Base-by-base conservation (phyloP, 768 basidiomycete species). In the Trametes maxima region DNA sequence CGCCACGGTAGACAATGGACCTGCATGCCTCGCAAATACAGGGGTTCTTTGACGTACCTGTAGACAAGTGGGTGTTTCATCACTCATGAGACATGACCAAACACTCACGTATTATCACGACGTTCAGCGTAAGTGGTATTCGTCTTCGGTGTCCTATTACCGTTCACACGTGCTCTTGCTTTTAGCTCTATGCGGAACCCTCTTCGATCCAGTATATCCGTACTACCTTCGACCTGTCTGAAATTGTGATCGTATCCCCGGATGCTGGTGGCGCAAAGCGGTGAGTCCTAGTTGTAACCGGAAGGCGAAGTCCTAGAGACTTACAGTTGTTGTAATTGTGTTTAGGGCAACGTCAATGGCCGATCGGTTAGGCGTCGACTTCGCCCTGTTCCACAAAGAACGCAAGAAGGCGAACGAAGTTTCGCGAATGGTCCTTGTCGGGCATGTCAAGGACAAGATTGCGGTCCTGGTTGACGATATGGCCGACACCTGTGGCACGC, bases 381-480 rank as follows among this genome's bases (percentile, higher is more conserved):
- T 99, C 78, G 97, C 97, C 24, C 80, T 99, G 56, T 98, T 98
- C 82, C 97, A 99, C 85, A 95, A 98, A 73, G 97, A 99, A 80
- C 90, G 96, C 62, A 95, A 95, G 80, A 95, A 93, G 77, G 93
- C 93, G 33, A 96, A 95, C 74, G 90, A 94, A 64, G 93, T 96
- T 7, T 94, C 93, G 62, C 86, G 94, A 57, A 95, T 95, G 94
- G 85, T 95, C 57, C 86, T 99, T 53, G 96, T 99, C 46, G 97
- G 97, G 1, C 88, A 94, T 69, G 95, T 95, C 64, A 87, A 85
- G 72, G 94, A 88, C 72, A 95, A 98, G 78, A 82, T 87, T 44
- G 97, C 95, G 55, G 95, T 99, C 59, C 80, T 99, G 28, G 91
- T 98, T 46, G 97, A 98, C 79, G 97, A 99, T 79, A 98, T 99